Evolutionary conservation across 2,329 filamentous ascomycete species (phyloP).

Genomic region (Nothophoma quercina): DNA sequence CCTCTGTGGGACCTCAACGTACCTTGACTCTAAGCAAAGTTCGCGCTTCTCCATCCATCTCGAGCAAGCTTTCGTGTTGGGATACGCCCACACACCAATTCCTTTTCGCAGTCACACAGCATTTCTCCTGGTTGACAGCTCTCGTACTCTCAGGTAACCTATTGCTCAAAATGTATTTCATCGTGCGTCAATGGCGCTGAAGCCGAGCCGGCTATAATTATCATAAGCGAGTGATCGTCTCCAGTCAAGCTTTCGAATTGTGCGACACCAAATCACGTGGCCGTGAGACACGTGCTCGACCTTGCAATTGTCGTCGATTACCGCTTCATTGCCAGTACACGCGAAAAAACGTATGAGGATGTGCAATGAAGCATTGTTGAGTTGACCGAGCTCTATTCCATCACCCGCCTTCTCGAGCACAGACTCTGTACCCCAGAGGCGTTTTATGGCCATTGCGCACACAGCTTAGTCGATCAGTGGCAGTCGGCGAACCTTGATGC

Average conservation of each 20-base stretch:
- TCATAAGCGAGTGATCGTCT: constrained; percentile 14
- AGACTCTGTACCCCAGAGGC: not conserved
- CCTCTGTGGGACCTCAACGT: constrained; percentile 14
- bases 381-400: not conserved
- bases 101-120: not conserved
- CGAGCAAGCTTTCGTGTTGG: not conserved
- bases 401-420: not conserved
- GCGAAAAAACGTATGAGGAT: not conserved
- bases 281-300: not conserved
- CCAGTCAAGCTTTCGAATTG: constrained; percentile 15
- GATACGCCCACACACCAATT: not conserved
- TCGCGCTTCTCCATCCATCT: constrained; percentile 7
- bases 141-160: not conserved
- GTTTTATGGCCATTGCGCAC: not conserved
- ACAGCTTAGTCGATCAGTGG: not conserved
- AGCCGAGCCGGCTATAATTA: constrained; percentile 27
- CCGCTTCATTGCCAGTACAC: constrained; percentile 14
- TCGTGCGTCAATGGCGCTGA: constrained; percentile 27
- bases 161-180: constrained; percentile 1
- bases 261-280: constrained; percentile 11
- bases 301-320: constrained; percentile 9
- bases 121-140: not conserved
- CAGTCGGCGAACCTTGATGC: constrained; percentile 5
- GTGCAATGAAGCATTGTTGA: constrained; percentile 1
- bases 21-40: constrained; percentile 22